A percentile compares a stretch with the other conserved stretches of the same genome.
Evolutionary conservation across 768 basidiomycete species (phyloP).

Genomic region (Termitomyces heimii): DNA sequence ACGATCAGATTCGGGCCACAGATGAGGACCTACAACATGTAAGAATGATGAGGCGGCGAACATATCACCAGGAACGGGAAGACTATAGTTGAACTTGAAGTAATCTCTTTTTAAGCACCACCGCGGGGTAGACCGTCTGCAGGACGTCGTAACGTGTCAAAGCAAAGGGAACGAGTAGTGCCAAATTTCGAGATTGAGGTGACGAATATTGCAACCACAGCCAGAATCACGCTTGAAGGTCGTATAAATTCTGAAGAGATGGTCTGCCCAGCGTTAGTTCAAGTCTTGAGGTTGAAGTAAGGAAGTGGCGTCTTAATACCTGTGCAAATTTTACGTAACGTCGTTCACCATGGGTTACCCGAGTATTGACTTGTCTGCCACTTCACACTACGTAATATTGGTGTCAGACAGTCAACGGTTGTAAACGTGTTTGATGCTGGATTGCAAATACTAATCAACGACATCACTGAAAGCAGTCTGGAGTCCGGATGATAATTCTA

Average conservation of each 20-base stretch:
- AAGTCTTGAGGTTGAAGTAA: constrained; percentile 72
- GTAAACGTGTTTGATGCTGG: neutral
- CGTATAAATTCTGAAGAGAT: constrained; percentile 52
- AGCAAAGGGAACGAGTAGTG: constrained; percentile 38
- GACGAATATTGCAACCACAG: constrained; percentile 61
- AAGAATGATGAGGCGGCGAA: constrained; percentile 53
- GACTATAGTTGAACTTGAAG: constrained; percentile 55
- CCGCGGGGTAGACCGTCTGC: constrained; percentile 57
- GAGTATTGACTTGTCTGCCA: neutral
- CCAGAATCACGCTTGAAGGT: constrained; percentile 61
- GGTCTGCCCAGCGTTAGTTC: constrained; percentile 35
- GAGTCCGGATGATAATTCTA: too few species aligned
- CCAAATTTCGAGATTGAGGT: constrained; percentile 46
- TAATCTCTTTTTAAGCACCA: constrained; percentile 70
- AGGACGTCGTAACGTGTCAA: neutral
- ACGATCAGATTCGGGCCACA: neutral
- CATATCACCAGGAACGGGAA: constrained; percentile 49
- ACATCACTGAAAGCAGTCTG: too few species aligned
- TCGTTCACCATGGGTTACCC: neutral
- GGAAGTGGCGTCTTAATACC: constrained; percentile 48
- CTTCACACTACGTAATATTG: neutral
- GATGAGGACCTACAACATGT: constrained; percentile 32
- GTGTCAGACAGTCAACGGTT: neutral
- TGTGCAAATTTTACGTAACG: constrained; percentile 20
- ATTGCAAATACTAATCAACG: neutral